Base-by-base conservation (phyloP, 805 yeast species). In the Saccharomycopsis microspora region DNA sequence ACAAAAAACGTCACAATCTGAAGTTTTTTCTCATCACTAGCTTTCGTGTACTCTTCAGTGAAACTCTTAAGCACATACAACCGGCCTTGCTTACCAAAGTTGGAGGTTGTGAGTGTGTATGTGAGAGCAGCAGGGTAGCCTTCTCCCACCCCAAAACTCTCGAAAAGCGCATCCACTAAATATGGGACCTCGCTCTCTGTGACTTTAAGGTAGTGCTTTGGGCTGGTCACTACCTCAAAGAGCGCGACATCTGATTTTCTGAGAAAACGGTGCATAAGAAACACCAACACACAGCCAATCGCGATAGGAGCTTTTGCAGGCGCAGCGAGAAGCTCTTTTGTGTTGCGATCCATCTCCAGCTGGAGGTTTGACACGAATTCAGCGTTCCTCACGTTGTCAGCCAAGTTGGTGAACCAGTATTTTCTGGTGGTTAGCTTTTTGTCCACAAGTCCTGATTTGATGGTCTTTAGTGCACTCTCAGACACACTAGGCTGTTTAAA, bases 361-460 rank as follows among this genome's bases (percentile, higher is more conserved):
- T 19, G 19, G 19, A 19, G 19, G 19, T 19, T 19, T 19, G 19
- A 19, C 19, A 19, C 19, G 19, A 19, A 19, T 19, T 19, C 19
- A 19, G 19, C 19, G 19, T 19, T 19, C 19, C 19, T 19, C 11
- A 10, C 4, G 10, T 41, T 34, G 10, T 29, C 28, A 10, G 41
- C 51, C 27, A 48, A 28, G 8, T 75, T 62, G 36, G 69, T 58
- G 47, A 73, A 71, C 97, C 97, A 90, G 27, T 76, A 64, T 57
- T 76, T 77, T 55, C 82, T 74, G 29, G 85, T 62, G 33, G 74
- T 74, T 8, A 72, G 62, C 54, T 84, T 85, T 56, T 83, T 72
- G 37, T 85, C 89, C 9, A 64, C 59, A 9, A 87, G 64, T 0
- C 96, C 96, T 11, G 68, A 63, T n/a, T 62, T 63, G 33, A 85